phyloP scores from a whole-genome alignment of 2,329 filamentous ascomycete genomes.

The Calonectria multiphialidica region DNA sequence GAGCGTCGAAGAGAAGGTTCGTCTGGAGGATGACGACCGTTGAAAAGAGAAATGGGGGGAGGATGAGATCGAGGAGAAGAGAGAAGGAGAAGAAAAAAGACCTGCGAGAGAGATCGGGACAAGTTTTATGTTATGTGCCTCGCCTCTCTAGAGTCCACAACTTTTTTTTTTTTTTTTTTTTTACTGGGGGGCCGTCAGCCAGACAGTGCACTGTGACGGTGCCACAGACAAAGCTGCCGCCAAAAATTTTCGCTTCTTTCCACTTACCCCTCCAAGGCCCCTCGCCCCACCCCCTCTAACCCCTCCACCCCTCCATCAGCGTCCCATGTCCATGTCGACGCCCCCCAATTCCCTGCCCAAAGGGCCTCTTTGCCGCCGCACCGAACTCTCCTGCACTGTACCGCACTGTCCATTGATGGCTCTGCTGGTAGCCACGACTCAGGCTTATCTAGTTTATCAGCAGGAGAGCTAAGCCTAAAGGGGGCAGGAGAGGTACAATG shows the following conservation, averaged over 20 bases:
- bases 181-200: conserved; percentile 26
- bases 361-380: conserved; percentile 13
- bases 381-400: conserved; percentile 14
- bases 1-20: conserved; percentile 49
- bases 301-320: conserved; percentile 43
- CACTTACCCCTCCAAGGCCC: conserved; percentile 31
- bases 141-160: conserved; percentile 42
- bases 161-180: conserved; percentile 48
- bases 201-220: conserved; percentile 22
- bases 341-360: conserved; percentile 5
- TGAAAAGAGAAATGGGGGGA: conserved; percentile 44
- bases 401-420: conserved; percentile 15
- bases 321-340: conserved; percentile 18
- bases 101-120: conserved; percentile 44
- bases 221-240: conserved; percentile 29
- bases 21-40: conserved; percentile 59
- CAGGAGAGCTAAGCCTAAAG: conserved; percentile 30
- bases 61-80: conserved; percentile 49
- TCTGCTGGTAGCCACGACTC: conserved; percentile 38
- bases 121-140: conserved; percentile 51
- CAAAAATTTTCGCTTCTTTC: conserved; percentile 37
- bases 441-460: conserved; percentile 50
- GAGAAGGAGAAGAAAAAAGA: conserved; percentile 45
- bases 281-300: conserved; percentile 29
- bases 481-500: conserved; percentile 19